These are phyloP conservation scores for Drechslerella dactyloides DNA, from an alignment of 2,329 filamentous ascomycete genomes.

Conservation along the genomic window DNA sequence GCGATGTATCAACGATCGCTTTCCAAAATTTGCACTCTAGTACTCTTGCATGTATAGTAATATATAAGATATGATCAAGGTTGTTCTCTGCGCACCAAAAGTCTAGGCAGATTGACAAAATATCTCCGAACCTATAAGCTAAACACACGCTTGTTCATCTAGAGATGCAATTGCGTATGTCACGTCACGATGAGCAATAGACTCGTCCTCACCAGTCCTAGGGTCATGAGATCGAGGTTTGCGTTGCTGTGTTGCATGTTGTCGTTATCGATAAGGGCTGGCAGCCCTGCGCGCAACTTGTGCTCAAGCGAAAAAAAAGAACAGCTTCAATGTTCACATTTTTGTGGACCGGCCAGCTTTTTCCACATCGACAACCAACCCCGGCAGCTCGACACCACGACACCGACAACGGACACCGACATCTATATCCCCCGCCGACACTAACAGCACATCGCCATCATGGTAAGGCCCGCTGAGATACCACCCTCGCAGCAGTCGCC, in stretches of 20 bases:
- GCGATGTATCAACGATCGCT: too few relatives aligned
- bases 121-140: too few relatives aligned
- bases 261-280: conserved; percentile 8
- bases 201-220: too few relatives aligned
- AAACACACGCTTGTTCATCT: too few relatives aligned
- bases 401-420: conserved; percentile 1
- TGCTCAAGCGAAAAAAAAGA: neutral
- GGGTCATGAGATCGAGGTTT: neutral
- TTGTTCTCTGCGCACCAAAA: too few relatives aligned
- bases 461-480: neutral
- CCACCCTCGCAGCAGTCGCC: neutral
- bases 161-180: too few relatives aligned
- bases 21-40: too few relatives aligned
- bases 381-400: neutral
- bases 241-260: neutral
- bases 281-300: neutral
- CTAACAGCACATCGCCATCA: conserved; percentile 2
- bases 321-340: neutral
- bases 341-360: neutral
- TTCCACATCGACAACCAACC: neutral
- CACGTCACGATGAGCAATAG: too few relatives aligned
- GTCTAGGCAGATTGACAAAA: too few relatives aligned
- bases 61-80: too few relatives aligned
- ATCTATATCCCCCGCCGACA: neutral
- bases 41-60: too few relatives aligned